Conservation (phyloP, 2,329 filamentous ascomycete species). For the Diaporthe humulicola region DNA sequence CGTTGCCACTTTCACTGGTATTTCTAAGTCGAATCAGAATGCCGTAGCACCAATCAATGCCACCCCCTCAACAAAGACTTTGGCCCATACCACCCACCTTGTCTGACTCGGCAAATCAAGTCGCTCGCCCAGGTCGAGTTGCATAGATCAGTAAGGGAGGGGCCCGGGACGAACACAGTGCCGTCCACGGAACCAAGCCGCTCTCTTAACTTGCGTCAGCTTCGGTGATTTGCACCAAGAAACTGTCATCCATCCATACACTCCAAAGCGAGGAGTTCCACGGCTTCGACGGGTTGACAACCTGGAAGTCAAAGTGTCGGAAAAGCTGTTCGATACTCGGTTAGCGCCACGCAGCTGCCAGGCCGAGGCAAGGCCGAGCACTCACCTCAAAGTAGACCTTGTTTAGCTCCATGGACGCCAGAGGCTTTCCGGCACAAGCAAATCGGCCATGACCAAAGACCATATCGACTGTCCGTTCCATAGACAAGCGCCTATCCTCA, state of each 20-base stretch:
- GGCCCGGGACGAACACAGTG: background rate
- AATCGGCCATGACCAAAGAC: constrained; percentile 56
- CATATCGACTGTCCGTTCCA: constrained; percentile 51
- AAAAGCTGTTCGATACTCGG: background rate
- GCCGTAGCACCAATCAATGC: background rate
- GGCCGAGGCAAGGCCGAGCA: rapidly evolving
- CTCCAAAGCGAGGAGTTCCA: constrained; percentile 24
- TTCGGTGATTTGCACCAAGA: constrained; percentile 26
- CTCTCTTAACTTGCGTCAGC: background rate
- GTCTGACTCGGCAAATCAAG: background rate
- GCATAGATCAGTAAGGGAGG: background rate
- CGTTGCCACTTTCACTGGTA: background rate
- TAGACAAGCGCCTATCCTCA: constrained; percentile 45
- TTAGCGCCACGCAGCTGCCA: background rate
- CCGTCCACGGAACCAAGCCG: no score
- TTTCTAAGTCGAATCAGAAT: background rate
- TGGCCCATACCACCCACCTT: background rate
- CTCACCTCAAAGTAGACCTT: constrained; percentile 57
- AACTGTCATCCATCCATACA: constrained; percentile 10
- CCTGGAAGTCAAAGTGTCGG: constrained; percentile 37
- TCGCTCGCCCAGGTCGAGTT: background rate
- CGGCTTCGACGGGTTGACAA: constrained; percentile 22
- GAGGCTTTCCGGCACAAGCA: constrained; percentile 57
- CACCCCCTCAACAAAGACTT: background rate
- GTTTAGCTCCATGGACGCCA: constrained; percentile 58